phyloP scores from a whole-genome alignment of 2,329 filamentous ascomycete genomes.

The Elsinoe batatas region DNA sequence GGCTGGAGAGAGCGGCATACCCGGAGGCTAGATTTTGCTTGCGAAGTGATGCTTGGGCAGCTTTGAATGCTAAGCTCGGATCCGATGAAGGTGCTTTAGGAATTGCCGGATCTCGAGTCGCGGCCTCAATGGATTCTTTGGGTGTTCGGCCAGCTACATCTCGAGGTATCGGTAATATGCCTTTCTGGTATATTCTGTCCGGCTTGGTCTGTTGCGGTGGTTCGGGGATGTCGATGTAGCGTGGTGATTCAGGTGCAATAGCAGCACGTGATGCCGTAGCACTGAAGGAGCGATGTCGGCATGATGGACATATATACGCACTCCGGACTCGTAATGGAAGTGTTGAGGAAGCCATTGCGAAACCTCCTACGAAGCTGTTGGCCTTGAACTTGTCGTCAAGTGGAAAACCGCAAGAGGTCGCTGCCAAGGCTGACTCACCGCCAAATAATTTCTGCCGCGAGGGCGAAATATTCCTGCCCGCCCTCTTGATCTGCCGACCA shows the following conservation, averaged over 20 bases:
- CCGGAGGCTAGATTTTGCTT: slow-evolving; percentile 51
- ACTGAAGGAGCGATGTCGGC: slow-evolving; percentile 33
- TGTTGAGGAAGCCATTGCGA: slow-evolving; percentile 33
- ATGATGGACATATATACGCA: slow-evolving; percentile 29
- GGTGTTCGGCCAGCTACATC: slow-evolving; percentile 53
- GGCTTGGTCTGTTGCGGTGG: slow-evolving; percentile 59
- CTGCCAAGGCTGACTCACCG: slow-evolving; percentile 7
- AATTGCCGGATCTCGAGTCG: slow-evolving; percentile 27
- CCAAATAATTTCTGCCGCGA: slow-evolving; percentile 8
- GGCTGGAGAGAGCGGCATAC: background rate
- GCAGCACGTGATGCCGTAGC: slow-evolving; percentile 35
- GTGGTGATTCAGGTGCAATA: slow-evolving; percentile 75
- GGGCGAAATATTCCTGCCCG: slow-evolving; percentile 1
- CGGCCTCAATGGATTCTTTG: slow-evolving; percentile 16
- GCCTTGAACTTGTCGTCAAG: background rate
- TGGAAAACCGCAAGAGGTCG: background rate
- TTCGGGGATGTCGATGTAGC: slow-evolving; percentile 72
- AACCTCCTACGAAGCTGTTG: background rate
- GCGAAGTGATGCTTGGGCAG: slow-evolving; percentile 60
- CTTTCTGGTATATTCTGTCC: slow-evolving; percentile 49
- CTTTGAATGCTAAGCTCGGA: slow-evolving; percentile 53
- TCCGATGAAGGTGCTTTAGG: background rate
- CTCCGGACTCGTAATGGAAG: slow-evolving; percentile 22
- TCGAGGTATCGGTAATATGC: slow-evolving; percentile 73
- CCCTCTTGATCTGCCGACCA: background rate